phyloP scores from a whole-genome alignment of 1,139 yeast genomes.

The Pichia norvegensis region DNA sequence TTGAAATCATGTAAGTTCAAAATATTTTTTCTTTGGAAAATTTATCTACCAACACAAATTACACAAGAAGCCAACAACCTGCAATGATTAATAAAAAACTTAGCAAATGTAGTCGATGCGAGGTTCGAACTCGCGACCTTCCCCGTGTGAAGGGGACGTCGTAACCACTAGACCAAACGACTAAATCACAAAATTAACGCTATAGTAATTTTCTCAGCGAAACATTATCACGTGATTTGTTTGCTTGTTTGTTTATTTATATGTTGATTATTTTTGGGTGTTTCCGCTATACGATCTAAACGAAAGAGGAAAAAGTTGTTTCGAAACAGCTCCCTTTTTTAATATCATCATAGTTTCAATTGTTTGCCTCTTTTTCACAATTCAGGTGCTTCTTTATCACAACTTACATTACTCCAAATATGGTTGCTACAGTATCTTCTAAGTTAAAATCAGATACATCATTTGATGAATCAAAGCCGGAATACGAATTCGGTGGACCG shows the following conservation, averaged over 20 bases:
- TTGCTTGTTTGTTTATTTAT: background rate
- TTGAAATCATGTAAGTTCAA: no score
- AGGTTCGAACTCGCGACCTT: conserved; percentile 36
- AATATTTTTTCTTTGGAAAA: no score
- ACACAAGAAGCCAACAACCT: no score
- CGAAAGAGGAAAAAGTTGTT: no score
- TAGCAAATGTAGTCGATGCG: conserved; percentile 28
- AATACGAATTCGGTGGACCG: conserved; percentile 92
- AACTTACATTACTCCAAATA: no score
- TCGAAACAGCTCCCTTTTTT: no score
- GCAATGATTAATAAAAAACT: conserved; percentile 4
- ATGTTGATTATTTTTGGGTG: no score
- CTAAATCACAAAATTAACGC: no score
- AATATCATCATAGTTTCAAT: no score
- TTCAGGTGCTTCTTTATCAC: background rate
- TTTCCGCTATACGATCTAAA: background rate
- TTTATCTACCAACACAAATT: no score
- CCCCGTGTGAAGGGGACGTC: conserved; percentile 34
- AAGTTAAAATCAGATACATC: background rate
- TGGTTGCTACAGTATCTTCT: background rate
- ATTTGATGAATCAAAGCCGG: conserved; percentile 25
- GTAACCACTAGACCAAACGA: conserved; percentile 34
- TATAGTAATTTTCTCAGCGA: no score
- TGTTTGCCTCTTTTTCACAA: no score
- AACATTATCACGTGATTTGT: background rate